Conservation (phyloP, 768 basidiomycete genomes). For the Tricholoma matsutake region DNA sequence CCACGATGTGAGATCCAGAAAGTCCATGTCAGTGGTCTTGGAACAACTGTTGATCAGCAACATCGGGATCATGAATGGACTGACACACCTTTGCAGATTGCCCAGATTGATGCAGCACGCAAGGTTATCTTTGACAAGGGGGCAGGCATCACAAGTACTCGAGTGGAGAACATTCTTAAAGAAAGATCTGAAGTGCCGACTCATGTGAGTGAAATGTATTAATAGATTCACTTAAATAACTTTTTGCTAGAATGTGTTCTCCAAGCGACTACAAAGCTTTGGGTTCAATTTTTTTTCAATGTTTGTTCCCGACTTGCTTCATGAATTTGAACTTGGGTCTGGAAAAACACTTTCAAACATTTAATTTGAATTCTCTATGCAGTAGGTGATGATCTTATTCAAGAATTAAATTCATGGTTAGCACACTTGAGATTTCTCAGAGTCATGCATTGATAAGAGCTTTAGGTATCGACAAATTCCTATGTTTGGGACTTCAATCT, state of each 20-base stretch:
- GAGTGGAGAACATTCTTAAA: constrained; percentile 25
- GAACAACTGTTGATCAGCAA: constrained; percentile 6
- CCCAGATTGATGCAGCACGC: constrained; percentile 16
- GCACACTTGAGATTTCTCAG: neutral
- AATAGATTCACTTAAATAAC: neutral
- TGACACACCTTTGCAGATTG: constrained; percentile 4
- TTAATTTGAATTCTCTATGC: constrained; percentile 32
- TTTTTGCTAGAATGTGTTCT: constrained; percentile 33
- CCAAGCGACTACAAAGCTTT: constrained; percentile 12
- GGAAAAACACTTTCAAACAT: constrained; percentile 35
- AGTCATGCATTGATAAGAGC: neutral
- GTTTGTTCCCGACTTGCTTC: constrained; percentile 34
- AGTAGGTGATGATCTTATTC: constrained; percentile 9
- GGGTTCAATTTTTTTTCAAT: constrained; percentile 26
- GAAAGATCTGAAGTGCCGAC: constrained; percentile 29
- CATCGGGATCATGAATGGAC: constrained; percentile 1
- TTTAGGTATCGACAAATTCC: constrained; percentile 28
- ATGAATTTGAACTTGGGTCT: constrained; percentile 38
- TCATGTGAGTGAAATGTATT: constrained; percentile 15
- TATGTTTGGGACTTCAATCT: constrained; percentile 29
- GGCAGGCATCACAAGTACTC: constrained; percentile 20
- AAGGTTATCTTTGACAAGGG: constrained; percentile 24
- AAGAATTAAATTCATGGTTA: constrained; percentile 24
- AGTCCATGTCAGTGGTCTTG: constrained; percentile 8
- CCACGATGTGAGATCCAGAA: constrained; percentile 15